Base-by-base conservation (phyloP, 2,329 filamentous ascomycete genomes). In the Sarocladiaceae sp. region DNA sequence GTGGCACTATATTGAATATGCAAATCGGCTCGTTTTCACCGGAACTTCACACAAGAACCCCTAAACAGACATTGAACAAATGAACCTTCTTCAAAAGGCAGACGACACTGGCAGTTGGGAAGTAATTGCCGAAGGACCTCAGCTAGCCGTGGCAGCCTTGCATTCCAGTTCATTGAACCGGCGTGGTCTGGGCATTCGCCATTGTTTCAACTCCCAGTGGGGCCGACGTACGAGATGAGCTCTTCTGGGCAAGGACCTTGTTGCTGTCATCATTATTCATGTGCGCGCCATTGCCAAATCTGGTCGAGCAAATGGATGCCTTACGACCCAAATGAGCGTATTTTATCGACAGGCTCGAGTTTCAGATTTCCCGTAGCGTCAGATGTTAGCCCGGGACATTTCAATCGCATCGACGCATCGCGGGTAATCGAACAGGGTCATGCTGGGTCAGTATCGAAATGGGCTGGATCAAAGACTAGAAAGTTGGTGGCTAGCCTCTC, bases 301-400 rank as follows among this genome's bases (percentile, higher is more conserved):
- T 40, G 37, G 37, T 40, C 5, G 17, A 15, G 6, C 18, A 17
- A 40, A 40, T 40, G 20, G n/a, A 40, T 40, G n/a, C 37, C 6
- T 36, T 36, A 17, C 33, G 15, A 36, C 33, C 33, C n/a, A n/a
- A n/a, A n/a, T n/a, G n/a, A n/a, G n/a, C n/a, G n/a, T n/a, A n/a
- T n/a, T n/a, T n/a, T n/a, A n/a, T n/a, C n/a, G n/a, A n/a, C n/a
- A n/a, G n/a, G n/a, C n/a, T n/a, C n/a, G n/a, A n/a, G 40, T 44
- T 44, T 44, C 40, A 44, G 40, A 44, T 44, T n/a, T 26, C 40
- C 40, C 40, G 40, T 28, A n/a, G 22, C 40, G 8, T 44, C 13
- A 28, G 15, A 26, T 28, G 22, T 22, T n/a, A n/a, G n/a, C n/a
- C n/a, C n/a, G n/a, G n/a, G n/a, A n/a, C n/a, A n/a, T n/a, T n/a